Evolutionary conservation across 805 yeast genomes (phyloP), one percentile per base, ranked within the genome.

Genomic region (Maudiozyma saulgeensis): DNA sequence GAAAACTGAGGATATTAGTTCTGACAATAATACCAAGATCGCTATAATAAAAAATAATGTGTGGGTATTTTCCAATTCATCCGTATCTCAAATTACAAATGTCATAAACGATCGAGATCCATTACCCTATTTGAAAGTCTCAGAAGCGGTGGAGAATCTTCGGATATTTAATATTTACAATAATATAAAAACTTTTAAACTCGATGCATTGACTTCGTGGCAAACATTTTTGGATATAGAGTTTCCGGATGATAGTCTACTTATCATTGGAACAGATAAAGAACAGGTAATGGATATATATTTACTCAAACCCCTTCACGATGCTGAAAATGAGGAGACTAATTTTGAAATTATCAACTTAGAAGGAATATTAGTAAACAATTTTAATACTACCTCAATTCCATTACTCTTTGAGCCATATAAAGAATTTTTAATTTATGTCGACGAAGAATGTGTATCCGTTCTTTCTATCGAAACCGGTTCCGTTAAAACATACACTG

Each of bases 61-160:
- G 3, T 45, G 51, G 49, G n/a, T 11, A 25, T 49, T 41, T 44
- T 23, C 51, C 19, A 35, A 34, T 18, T 45, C 48, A 25, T 49
- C 51, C 7, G 45, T 49, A 25, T 49, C 51, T 11, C 40, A 41
- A 49, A 37, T 49, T 7, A 28, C 46, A 2, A 21, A 28, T 19
- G 12, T 15, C 2, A 44, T n/a, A 4, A 4, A 18, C 16, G 11
- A 35, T 5, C 23, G 37, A 8, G 15, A 13, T 13, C 9, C 35
- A 11, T 16, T 39, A 19, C 42, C 50, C 8, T 41, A 18, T 42
- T 21, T 35, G 32, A 43, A 43, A 31, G n/a, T 39, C n/a, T n/a
- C 26, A 12, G 41, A 38, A 4, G 34, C 43, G 6, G 15, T 23
- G 8, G 44, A 43, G 7, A 23, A 11, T 13, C 3, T 43, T 6